These are phyloP conservation scores for Verticillium alfalfae DNA, from an alignment of 2,329 filamentous ascomycete genomes.

Conservation along the genomic window DNA sequence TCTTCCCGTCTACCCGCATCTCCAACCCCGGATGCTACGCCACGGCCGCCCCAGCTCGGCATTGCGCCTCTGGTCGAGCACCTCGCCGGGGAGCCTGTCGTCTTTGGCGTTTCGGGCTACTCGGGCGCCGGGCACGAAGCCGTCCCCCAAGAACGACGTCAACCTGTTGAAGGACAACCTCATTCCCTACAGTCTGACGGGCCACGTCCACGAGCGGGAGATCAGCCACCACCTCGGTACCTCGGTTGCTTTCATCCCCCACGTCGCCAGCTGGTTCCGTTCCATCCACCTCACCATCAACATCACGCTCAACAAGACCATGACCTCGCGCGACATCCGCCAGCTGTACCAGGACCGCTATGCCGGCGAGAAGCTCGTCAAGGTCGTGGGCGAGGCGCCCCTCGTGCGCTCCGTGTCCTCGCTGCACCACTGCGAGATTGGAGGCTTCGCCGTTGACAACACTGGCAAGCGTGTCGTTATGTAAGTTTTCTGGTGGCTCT, in stretches of 20 bases:
- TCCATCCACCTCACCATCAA: constrained; percentile 90
- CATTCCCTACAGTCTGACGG: constrained; percentile 85
- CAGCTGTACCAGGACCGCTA: constrained; percentile 95
- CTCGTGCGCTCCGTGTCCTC: constrained; percentile 78
- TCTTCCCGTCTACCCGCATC: constrained; percentile 76
- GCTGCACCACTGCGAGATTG: constrained; percentile 88
- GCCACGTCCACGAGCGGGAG: constrained; percentile 92
- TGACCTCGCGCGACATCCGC: constrained; percentile 87
- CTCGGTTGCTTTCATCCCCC: constrained; percentile 77
- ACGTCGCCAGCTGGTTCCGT: constrained; percentile 81
- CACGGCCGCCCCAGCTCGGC: constrained; percentile 85
- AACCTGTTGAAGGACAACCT: constrained; percentile 79
- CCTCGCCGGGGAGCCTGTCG: constrained; percentile 71
- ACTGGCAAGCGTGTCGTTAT: constrained; percentile 81
- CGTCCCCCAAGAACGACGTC: constrained; percentile 88
- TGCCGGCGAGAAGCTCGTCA: constrained; percentile 91
- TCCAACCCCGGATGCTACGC: constrained; percentile 94
- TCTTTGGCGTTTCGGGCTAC: constrained; percentile 92
- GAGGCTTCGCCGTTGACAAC: constrained; percentile 89
- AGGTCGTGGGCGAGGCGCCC: constrained; percentile 83
- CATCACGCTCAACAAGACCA: constrained; percentile 77
- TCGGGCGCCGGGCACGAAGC: constrained; percentile 94
- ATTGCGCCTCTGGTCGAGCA: constrained; percentile 75
- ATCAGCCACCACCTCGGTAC: constrained; percentile 73
- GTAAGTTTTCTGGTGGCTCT: neutral